phyloP scores from a whole-genome alignment of 2,329 filamentous ascomycete species.

The Pseudocercospora cruenta region DNA sequence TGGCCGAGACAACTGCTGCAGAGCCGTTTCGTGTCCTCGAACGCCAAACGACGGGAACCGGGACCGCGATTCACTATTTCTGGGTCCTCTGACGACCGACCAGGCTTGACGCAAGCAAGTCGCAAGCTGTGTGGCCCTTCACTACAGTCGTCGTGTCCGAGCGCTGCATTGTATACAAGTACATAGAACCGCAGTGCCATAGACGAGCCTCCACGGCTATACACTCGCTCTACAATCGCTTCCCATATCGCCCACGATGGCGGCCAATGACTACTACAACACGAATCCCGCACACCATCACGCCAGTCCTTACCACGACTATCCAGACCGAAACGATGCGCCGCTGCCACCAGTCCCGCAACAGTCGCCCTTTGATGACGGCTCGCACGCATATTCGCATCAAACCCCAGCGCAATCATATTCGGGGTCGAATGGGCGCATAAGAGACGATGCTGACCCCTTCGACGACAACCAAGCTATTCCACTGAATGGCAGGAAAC shows the following conservation, averaged over 20 bases:
- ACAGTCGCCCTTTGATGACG: slow-evolving; percentile 40
- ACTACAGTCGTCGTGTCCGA: background rate
- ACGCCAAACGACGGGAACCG: background rate
- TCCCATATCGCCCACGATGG: slow-evolving; percentile 20
- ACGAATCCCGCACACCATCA: slow-evolving; percentile 42
- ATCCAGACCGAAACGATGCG: slow-evolving; percentile 50
- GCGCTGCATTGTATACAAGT: background rate
- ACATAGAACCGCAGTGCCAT: background rate
- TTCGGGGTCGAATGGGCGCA: slow-evolving; percentile 60
- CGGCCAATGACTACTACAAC: slow-evolving; percentile 56
- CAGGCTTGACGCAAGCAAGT: slow-evolving; percentile 8
- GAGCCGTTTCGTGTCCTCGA: background rate
- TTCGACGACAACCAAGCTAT: slow-evolving; percentile 54
- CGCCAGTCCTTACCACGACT: slow-evolving; percentile 43
- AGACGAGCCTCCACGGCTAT: background rate
- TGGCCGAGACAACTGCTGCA: background rate
- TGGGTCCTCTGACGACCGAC: slow-evolving; percentile 2
- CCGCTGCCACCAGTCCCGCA: slow-evolving; percentile 38
- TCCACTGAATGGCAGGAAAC: slow-evolving; percentile 46
- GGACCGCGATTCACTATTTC: slow-evolving; percentile 1
- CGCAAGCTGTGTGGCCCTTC: slow-evolving; percentile 7
- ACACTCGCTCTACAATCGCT: slow-evolving; percentile 8
- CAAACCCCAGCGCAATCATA: slow-evolving; percentile 49
- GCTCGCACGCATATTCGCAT: slow-evolving; percentile 32
- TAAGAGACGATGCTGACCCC: slow-evolving; percentile 49